These are phyloP conservation scores for Penicillium polonicum DNA, from an alignment of 2,329 filamentous ascomycete species.

Conservation along the genomic window DNA sequence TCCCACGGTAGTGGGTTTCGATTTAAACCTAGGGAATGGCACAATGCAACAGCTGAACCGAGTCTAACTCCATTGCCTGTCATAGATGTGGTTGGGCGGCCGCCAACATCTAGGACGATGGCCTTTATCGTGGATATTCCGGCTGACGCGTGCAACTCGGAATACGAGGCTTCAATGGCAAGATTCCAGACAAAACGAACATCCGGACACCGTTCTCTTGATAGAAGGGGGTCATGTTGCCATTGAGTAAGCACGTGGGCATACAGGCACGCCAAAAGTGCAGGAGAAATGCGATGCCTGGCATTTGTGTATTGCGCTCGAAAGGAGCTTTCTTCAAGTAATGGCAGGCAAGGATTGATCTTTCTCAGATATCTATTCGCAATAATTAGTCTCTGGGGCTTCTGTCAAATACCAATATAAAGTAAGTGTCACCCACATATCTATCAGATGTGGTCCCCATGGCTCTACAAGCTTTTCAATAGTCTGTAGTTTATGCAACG, in stretches of 20 bases:
- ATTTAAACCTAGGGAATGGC: conserved; percentile 57
- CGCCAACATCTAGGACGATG: conserved; percentile 55
- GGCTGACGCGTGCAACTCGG: conserved; percentile 54
- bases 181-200: conserved; percentile 59
- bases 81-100: conserved; percentile 55
- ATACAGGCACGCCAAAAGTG: conserved; percentile 53
- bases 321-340: conserved; percentile 54
- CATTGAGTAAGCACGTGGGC: conserved; percentile 55
- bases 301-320: conserved; percentile 41
- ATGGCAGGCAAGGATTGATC: conserved; percentile 54
- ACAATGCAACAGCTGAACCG: conserved; percentile 53
- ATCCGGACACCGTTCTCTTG: conserved; percentile 47
- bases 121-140: conserved; percentile 55
- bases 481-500: conserved; percentile 29
- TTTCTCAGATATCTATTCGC: conserved; percentile 49
- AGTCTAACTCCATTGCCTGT: conserved; percentile 55
- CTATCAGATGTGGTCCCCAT: background rate
- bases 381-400: background rate
- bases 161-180: conserved; percentile 55
- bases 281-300: conserved; percentile 51
- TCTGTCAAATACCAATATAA: background rate
- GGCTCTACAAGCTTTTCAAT: conserved; percentile 52
- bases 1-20: conserved; percentile 54
- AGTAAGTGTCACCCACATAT: conserved; percentile 2
- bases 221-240: conserved; percentile 41